phyloP scores from a whole-genome alignment of 257 asterid species.

The Rauvolfia tetraphylla region DNA sequence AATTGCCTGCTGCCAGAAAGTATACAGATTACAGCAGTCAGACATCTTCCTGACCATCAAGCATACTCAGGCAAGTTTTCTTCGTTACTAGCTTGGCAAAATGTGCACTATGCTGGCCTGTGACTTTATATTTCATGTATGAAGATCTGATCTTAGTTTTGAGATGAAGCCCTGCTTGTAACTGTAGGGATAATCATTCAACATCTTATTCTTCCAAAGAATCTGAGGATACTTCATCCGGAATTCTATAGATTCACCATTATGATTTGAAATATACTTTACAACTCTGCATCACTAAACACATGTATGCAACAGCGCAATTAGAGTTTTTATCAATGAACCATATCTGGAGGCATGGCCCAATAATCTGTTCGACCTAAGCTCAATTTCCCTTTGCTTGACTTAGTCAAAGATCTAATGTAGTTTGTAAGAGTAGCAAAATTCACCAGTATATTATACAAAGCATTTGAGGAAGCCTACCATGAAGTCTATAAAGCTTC shows the following conservation, averaged over 20 bases:
- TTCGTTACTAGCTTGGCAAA: neutral
- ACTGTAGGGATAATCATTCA: neutral
- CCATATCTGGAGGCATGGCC: no score
- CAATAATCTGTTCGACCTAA: no score
- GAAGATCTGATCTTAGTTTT: neutral
- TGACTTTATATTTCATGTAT: neutral
- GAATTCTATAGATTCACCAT: neutral
- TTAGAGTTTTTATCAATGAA: no score
- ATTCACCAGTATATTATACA: no score
- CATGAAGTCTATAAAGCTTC: no score
- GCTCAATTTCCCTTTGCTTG: no score
- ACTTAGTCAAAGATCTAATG: no score
- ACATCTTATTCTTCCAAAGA: neutral
- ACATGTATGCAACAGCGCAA: neutral
- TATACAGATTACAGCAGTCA: constrained; percentile 60
- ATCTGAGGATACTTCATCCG: neutral
- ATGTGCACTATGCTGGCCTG: neutral
- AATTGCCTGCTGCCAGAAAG: constrained; percentile 82
- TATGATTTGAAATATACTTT: neutral
- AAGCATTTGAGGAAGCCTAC: neutral
- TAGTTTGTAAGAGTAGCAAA: no score
- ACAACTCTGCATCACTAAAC: neutral
- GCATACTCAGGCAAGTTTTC: constrained; percentile 53
- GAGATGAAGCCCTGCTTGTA: neutral
- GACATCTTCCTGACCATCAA: constrained; percentile 57